Percentiles rank a stretch among this genome's conserved stretches.
phyloP scores from a whole-genome alignment of 208 protist genomes.

The Acanthamoeba quina region DNA sequence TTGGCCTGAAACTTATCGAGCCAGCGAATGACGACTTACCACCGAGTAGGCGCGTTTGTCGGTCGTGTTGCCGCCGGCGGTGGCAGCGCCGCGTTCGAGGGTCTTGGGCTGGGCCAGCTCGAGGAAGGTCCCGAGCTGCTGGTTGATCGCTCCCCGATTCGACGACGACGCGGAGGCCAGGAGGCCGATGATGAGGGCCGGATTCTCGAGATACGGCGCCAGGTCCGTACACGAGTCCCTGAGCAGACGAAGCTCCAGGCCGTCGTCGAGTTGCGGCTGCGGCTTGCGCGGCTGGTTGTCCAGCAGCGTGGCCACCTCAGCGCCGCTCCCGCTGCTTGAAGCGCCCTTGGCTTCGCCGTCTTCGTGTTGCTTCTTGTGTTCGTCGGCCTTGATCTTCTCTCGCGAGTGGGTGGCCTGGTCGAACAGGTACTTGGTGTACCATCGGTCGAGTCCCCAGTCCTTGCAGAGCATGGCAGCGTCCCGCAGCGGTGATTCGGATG shows the following conservation, averaged over 20 bases:
- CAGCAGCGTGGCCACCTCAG: background rate
- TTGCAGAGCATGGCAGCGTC: slow-evolving; percentile 54
- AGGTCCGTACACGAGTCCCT: slow-evolving; percentile 26
- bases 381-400: slow-evolving; percentile 25
- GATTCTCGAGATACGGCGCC: slow-evolving; percentile 25
- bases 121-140: slow-evolving; percentile 2
- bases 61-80: background rate
- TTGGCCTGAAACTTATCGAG: too few species aligned
- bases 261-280: background rate
- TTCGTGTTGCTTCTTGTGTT: too few species aligned
- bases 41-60: background rate
- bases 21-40: background rate
- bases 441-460: slow-evolving; percentile 55
- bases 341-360: too few species aligned
- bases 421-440: slow-evolving; percentile 63
- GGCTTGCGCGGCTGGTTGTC: background rate
- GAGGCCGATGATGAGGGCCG: slow-evolving; percentile 30
- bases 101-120: background rate
- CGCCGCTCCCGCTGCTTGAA: too few species aligned
- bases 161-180: background rate
- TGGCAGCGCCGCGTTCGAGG: background rate
- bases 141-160: background rate
- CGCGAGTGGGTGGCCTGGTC: slow-evolving; percentile 58
- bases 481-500: background rate
- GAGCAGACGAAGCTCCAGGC: background rate